phyloP scores from a whole-genome alignment of 2,329 filamentous ascomycete species.

The Phaeosphaeria sp. region DNA sequence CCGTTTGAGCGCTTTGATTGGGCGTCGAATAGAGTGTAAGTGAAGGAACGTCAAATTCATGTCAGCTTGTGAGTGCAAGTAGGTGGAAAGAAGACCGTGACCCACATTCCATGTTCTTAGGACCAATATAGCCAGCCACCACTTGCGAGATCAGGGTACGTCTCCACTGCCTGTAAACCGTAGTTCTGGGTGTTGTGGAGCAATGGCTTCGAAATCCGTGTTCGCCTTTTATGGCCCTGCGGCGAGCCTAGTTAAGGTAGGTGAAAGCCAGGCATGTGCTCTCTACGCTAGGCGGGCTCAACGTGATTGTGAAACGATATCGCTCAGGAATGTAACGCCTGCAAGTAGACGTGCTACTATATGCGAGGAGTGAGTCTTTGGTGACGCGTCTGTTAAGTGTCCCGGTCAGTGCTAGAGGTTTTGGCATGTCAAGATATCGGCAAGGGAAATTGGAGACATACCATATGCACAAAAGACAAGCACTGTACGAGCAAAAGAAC shows the following conservation, averaged over 20 bases:
- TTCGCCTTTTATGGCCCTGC: neutral
- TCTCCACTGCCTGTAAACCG: neutral
- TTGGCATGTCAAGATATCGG: neutral
- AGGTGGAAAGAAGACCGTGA: neutral
- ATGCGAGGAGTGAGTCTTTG: neutral
- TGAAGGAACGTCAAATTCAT: neutral
- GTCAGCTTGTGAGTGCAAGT: neutral
- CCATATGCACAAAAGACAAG: neutral
- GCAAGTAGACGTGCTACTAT: neutral
- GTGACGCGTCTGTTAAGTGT: neutral
- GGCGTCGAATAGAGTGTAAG: slow-evolving; percentile 2
- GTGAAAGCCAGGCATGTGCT: neutral
- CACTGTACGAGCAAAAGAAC: neutral
- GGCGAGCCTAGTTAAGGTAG: neutral
- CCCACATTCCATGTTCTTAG: neutral
- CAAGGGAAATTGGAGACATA: neutral
- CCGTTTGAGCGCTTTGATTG: neutral
- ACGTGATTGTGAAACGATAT: neutral
- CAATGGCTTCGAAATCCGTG: neutral
- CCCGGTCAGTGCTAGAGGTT: neutral
- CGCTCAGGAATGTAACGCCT: neutral
- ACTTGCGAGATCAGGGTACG: neutral
- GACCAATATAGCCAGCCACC: neutral
- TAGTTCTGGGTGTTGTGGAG: neutral
- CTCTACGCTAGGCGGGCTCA: neutral